Evolutionary conservation across 169 alveolate species (phyloP), one percentile per base, ranked within the genome.

Genomic region (Plasmodium reichenowi): DNA sequence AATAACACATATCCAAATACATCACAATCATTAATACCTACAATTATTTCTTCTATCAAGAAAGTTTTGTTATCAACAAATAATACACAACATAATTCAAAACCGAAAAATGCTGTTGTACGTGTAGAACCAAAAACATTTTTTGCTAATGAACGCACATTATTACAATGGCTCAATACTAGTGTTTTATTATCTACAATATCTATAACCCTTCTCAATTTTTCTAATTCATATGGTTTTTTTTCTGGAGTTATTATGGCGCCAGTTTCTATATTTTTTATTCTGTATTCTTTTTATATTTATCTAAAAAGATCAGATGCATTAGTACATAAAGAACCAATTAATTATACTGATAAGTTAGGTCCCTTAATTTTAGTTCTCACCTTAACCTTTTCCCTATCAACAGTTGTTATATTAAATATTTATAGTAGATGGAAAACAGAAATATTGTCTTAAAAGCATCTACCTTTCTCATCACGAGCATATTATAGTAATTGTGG

Each of bases 41-140:
- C 10, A 32, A 67, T 66, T 60, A 32, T 60, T 7, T 80, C 80
- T 8, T 50, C 70, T 80, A 67, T 80, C 26, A 80, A 80, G 29
- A 67, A 20, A 32, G 22, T 67, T 3, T 80, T 67, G 17, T 67
- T 67, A 4, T 17, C 60, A 20, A 68, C 67, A 80, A 52, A 52
- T 17, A 67, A 80, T 29, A 67, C 32, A 32, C 7, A 54, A 54
- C 45, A 67, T 3, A 80, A 9, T 17, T 54, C 67, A 56, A 80
- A 20, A 20, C 90, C 83, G 8, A 80, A 80, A 62, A 67, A 71
- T 54, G 17, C 96, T 1, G 85, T 95, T 8, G 96, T 94, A 20
- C 80, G 96, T 29, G 96, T 94, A 1, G 96, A 94, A 62, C 96
- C 96, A 13, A 94, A 94, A 89, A 94, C 96, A 3, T 94, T 94